Base-by-base conservation (phyloP, 2,329 filamentous ascomycete species). In the Penicillium sumatraense region DNA sequence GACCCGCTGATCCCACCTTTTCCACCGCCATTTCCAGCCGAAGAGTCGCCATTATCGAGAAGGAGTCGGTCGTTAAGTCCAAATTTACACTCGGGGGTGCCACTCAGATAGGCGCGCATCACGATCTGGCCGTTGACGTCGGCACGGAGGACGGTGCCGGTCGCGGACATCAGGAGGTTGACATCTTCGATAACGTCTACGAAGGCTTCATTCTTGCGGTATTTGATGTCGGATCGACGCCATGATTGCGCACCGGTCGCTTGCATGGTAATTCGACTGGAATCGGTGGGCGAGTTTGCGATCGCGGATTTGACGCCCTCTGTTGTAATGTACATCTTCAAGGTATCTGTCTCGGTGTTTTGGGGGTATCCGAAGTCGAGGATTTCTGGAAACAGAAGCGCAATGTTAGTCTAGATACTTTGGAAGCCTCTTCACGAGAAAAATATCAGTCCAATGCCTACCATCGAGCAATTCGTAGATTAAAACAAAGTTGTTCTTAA, bases 261-360 rank as follows among this genome's bases (percentile, higher is more conserved):
- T 80, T 99, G 95, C 93, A 98, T 97, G 23, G 95, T 99, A 76
- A 99, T 99, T 74, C 93, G 95, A 64, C 92, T 93, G 48, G 93
- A 97, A 75, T 99, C 93, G 72, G 96, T 91, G 41, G 69, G 72
- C 72, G 75, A 78, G 87, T 89, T 63, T 84, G 87, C 64, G 54
- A 80, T 78, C 29, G 76, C 92, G 27, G 92, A 96, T 77, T 97
- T 97, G 78, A 99, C 93, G 55, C 95, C 95, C 79, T 99, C 95
- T 31, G 95, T 99, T 40, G 96, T 99, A 71, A 99, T 99, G 82
- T 99, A 99, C 93, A 98, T 98, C 79, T 99, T 99, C 67, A 99
- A 82, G 14, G 95, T 98, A 75, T 99, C 95, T 51, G 93, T 96
- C 78, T 99, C 95, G 60, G 95, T 99, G 75, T 98, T 98, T 75